These are phyloP conservation scores for Penicillium sp. DNA, from an alignment of 2,329 filamentous ascomycete genomes.

Conservation along the genomic window DNA sequence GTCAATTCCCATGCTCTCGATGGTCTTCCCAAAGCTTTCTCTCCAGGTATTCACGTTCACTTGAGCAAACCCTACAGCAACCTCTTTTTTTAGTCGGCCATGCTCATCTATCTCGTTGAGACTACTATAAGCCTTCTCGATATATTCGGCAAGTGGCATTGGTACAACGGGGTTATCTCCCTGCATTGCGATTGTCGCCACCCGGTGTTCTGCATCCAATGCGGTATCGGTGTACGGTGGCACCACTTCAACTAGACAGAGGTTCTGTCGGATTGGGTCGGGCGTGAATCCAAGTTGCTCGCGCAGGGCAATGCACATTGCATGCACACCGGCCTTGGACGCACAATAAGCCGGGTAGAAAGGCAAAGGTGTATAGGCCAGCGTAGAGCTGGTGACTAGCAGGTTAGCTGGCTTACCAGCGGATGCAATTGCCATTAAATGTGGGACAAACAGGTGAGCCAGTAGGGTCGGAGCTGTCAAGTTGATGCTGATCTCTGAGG, in stretches of 20 bases:
- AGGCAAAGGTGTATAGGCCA: background rate
- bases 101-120: no score
- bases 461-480: conserved; percentile 27
- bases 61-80: no score
- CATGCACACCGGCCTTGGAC: conserved; percentile 5
- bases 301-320: background rate
- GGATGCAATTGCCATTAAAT: background rate
- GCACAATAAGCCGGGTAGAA: conserved; percentile 9
- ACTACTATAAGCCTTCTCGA: no score
- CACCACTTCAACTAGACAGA: background rate
- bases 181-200: no score
- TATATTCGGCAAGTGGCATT: no score
- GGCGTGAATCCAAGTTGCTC: background rate
- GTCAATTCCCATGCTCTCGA: no score
- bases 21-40: no score
- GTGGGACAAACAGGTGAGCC: conserved; percentile 24
- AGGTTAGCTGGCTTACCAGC: background rate
- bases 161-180: no score
- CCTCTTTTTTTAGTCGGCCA: no score
- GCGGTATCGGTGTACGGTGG: background rate
- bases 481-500: conserved; percentile 23
- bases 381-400: conserved; percentile 1
- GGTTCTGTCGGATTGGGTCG: background rate
- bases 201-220: no score
- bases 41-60: no score